phyloP scores from a whole-genome alignment of 1,284 basidiomycete species.

The Cutaneotrichosporon daszewskae region DNA sequence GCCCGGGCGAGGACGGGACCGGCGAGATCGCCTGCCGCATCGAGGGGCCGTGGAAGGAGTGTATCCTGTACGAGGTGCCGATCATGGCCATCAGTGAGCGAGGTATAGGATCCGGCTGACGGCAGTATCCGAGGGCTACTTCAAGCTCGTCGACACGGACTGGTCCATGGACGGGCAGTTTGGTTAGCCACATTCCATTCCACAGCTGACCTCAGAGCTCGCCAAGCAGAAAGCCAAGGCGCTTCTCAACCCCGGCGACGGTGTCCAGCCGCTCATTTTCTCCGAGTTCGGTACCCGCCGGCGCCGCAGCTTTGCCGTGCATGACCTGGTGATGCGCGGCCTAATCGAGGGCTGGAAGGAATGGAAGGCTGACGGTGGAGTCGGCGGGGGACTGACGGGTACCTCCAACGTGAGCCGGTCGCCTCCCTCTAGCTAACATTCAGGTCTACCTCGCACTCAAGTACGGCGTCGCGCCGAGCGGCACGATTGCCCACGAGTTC shows the following conservation, averaged over 20 bases:
- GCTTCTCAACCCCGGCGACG: constrained; percentile 53
- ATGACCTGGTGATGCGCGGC: constrained; percentile 70
- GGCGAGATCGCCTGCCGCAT: constrained; percentile 72
- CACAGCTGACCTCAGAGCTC: constrained; percentile 45
- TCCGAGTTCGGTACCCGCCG: constrained; percentile 93
- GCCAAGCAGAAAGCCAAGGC: constrained; percentile 67
- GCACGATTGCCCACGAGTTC: constrained; percentile 93
- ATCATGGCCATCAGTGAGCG: constrained; percentile 78
- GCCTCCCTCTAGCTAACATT: neutral
- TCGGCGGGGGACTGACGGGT: constrained; percentile 61
- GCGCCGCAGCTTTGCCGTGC: constrained; percentile 70
- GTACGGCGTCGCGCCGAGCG: constrained; percentile 63
- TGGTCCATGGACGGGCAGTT: constrained; percentile 80
- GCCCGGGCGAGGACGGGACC: constrained; percentile 38
- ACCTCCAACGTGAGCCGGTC: constrained; percentile 69
- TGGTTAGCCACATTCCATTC: constrained; percentile 38
- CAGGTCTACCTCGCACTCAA: constrained; percentile 75
- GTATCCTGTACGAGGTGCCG: constrained; percentile 94
- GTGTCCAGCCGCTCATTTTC: constrained; percentile 60
- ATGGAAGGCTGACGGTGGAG: constrained; percentile 40
- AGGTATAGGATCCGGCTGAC: constrained; percentile 1
- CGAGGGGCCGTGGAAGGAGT: constrained; percentile 75
- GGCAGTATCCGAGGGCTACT: constrained; percentile 50
- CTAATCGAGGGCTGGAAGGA: constrained; percentile 62
- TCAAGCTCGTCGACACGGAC: constrained; percentile 60